A percentile compares a stretch with the other conserved stretches of the same genome.
phyloP scores from a whole-genome alignment of 1,139 yeast genomes.

The Petasospora fabianii region DNA sequence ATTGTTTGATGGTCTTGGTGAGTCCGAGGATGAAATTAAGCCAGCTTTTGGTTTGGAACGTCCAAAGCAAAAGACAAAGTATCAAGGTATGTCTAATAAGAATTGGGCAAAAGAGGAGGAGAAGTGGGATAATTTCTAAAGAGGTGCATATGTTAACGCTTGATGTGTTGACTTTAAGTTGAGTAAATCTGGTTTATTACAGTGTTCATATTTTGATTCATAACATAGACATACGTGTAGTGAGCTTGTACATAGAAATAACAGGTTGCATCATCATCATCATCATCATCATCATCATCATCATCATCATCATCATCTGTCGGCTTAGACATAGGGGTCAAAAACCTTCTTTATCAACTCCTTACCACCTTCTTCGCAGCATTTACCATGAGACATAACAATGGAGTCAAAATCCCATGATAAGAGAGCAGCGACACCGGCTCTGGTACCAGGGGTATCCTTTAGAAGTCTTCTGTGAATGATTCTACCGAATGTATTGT shows the following conservation, averaged over 20 bases:
- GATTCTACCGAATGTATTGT: conserved; percentile 35
- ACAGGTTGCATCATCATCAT: neutral
- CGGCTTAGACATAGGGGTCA: too few relatives aligned
- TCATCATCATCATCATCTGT: too few relatives aligned
- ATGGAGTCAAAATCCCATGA: conserved; percentile 47
- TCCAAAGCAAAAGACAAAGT: conserved; percentile 56
- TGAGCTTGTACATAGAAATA: too few relatives aligned
- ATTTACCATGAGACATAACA: conserved; percentile 58
- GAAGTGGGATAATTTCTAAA: conserved; percentile 42
- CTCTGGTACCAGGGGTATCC: conserved; percentile 15
- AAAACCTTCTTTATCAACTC: conserved; percentile 11
- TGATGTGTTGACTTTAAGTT: too few relatives aligned
- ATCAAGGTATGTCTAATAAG: conserved; percentile 48
- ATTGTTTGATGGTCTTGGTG: conserved; percentile 49
- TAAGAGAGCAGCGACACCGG: conserved; percentile 36
- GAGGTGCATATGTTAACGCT: too few relatives aligned
- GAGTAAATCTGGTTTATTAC: too few relatives aligned
- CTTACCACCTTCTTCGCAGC: conserved; percentile 44
- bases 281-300: too few relatives aligned
- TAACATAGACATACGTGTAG: too few relatives aligned
- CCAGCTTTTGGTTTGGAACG: conserved; percentile 69
- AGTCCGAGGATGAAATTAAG: conserved; percentile 37
- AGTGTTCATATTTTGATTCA: too few relatives aligned
- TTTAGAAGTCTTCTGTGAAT: conserved; percentile 29
- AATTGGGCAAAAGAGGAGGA: conserved; percentile 40